Conservation (phyloP, 352 stramenopile species). For the Globisporangium viniferum region DNA sequence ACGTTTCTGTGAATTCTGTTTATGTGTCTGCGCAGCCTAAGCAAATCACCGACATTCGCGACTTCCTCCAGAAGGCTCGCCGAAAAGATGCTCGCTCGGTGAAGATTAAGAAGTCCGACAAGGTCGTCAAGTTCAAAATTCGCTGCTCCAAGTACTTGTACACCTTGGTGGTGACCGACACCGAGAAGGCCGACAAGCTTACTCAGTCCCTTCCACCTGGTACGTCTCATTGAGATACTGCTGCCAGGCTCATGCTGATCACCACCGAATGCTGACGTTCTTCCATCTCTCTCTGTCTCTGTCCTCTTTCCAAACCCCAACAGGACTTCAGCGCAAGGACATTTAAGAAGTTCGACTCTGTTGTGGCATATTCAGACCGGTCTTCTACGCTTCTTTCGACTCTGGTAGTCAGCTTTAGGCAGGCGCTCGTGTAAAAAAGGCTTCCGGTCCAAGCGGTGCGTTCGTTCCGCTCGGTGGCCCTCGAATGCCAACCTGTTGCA, state of each 20-base stretch:
- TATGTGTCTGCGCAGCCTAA: slow-evolving; percentile 83
- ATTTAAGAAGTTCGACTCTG: slow-evolving; percentile 71
- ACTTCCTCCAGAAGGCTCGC: slow-evolving; percentile 99
- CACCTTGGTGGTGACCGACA: slow-evolving; percentile 97
- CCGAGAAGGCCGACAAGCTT: slow-evolving; percentile 99
- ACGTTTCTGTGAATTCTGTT: not conserved
- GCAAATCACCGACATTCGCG: slow-evolving; percentile 98
- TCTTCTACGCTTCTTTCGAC: slow-evolving; percentile 62
- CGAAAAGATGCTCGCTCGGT: slow-evolving; percentile 97
- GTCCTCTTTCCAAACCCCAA: not conserved
- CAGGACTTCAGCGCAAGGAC: slow-evolving; percentile 91
- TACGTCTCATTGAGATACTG: slow-evolving; percentile 22
- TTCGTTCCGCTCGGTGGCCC: not conserved
- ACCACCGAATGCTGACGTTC: not conserved
- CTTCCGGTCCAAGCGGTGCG: not conserved
- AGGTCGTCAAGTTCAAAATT: slow-evolving; percentile 99
- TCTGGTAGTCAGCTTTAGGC: slow-evolving; percentile 7
- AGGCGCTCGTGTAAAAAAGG: slow-evolving; percentile 5
- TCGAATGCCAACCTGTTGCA: slow-evolving; percentile 14
- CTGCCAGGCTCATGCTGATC: not conserved
- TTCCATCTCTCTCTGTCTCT: not conserved
- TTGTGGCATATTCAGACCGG: slow-evolving; percentile 72
- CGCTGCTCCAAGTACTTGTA: slow-evolving; percentile 99
- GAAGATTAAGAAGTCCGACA: slow-evolving; percentile 98
- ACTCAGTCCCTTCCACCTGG: slow-evolving; percentile 98